A percentile compares a stretch with the other conserved stretches of the same genome.
These are phyloP conservation scores for Didymella pomorum DNA, from an alignment of 2,329 filamentous ascomycete species.

Conservation along the genomic window DNA sequence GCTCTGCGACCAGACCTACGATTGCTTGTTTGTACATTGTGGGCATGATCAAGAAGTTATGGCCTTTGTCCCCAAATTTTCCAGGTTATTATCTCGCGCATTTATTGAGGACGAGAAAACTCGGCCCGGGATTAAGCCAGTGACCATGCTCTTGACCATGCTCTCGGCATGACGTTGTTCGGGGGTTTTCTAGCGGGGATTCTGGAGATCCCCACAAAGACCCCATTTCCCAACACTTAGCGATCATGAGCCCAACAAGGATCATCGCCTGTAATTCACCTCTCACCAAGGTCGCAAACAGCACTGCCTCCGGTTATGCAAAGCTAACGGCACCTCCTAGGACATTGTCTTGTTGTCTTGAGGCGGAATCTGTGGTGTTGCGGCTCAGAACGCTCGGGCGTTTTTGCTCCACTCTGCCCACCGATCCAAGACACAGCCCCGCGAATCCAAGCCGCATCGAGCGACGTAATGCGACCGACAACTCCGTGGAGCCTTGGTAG, in stretches of 20 bases:
- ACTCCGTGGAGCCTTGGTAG: background rate
- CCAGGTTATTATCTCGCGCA: background rate
- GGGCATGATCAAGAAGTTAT: background rate
- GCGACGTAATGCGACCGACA: background rate
- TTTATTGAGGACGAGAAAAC: background rate
- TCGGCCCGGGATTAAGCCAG: constrained; percentile 3
- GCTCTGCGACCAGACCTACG: background rate
- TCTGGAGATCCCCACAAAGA: constrained; percentile 1
- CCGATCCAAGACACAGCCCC: background rate
- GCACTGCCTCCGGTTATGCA: background rate
- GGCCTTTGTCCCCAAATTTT: background rate
- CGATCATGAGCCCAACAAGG: background rate
- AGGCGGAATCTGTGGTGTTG: background rate
- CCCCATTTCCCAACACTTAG: background rate
- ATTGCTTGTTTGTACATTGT: background rate
- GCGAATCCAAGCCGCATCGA: background rate
- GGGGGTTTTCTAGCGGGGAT: background rate
- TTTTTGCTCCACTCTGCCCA: background rate
- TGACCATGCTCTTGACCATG: background rate
- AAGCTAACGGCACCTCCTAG: background rate
- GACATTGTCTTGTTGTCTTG: background rate
- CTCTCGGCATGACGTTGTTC: constrained; percentile 13
- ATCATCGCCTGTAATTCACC: background rate
- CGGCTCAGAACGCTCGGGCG: background rate
- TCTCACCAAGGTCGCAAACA: background rate